Evolutionary conservation across 2,329 filamentous ascomycete species (phyloP).

Genomic region (Aspergillus sp.): DNA sequence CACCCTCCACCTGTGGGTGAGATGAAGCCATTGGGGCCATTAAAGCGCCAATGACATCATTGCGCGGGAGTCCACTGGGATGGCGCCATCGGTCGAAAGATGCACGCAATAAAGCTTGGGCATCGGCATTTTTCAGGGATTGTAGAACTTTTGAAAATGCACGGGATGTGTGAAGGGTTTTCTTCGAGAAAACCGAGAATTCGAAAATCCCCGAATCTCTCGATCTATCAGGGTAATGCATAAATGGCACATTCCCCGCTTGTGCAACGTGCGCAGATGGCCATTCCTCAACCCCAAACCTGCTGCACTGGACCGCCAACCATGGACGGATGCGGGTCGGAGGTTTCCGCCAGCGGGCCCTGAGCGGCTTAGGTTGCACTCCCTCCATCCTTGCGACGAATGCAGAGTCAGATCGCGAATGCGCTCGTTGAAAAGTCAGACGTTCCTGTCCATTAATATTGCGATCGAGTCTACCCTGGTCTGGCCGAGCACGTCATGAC

Average conservation of each 20-base stretch:
- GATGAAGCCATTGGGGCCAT: neutral
- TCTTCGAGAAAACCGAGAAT: neutral
- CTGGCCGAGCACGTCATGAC: constrained; percentile 13
- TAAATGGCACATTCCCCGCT: too few species aligned
- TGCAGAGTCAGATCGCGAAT: constrained; percentile 1
- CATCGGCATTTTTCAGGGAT: neutral
- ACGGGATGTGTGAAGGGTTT: too few species aligned
- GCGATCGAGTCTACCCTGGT: neutral
- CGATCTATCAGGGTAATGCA: too few species aligned
- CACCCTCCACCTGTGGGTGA: neutral
- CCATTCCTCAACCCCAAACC: neutral
- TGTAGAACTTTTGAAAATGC: too few species aligned
- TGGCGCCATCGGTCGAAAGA: neutral
- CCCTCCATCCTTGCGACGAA: neutral
- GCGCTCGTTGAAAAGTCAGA: neutral
- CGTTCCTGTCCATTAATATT: neutral
- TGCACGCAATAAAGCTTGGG: neutral
- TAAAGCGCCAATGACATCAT: neutral
- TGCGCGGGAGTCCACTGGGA: neutral
- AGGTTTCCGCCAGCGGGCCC: constrained; percentile 1
- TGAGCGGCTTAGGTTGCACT: neutral
- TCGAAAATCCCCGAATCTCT: neutral
- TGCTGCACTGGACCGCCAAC: neutral
- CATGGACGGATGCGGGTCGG: constrained; percentile 1
- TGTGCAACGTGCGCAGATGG: too few species aligned